A percentile compares a stretch with the other conserved stretches of the same genome.
phyloP scores from a whole-genome alignment of 2,329 filamentous ascomycete species.

The Pseudocercospora musae region DNA sequence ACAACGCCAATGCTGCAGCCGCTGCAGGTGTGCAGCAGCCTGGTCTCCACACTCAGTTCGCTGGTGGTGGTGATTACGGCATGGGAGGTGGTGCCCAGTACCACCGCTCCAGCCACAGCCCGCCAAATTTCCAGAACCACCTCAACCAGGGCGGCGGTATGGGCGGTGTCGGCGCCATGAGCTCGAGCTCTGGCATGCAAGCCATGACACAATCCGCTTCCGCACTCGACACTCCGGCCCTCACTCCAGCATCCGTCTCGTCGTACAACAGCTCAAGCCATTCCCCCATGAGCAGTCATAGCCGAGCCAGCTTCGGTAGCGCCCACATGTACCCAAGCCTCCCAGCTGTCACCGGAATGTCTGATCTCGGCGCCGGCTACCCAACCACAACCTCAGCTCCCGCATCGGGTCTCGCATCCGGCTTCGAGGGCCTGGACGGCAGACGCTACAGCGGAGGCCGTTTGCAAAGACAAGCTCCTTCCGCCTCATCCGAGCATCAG shows the following conservation, averaged over 20 bases:
- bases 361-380: slow-evolving; percentile 55
- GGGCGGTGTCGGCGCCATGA: slow-evolving; percentile 39
- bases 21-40: slow-evolving; percentile 74
- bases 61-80: slow-evolving; percentile 39
- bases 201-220: slow-evolving; percentile 42
- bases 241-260: slow-evolving; percentile 71
- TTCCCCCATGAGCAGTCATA: slow-evolving; percentile 69
- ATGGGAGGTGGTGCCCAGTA: slow-evolving; percentile 52
- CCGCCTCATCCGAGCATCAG: slow-evolving; percentile 32
- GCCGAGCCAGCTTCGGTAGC: slow-evolving; percentile 52
- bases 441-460: slow-evolving; percentile 61
- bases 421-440: slow-evolving; percentile 59
- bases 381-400: slow-evolving; percentile 64
- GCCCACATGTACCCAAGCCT: slow-evolving; percentile 71
- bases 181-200: slow-evolving; percentile 38
- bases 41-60: slow-evolving; percentile 59
- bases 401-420: slow-evolving; percentile 65
- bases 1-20: slow-evolving; percentile 74
- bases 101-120: slow-evolving; percentile 58
- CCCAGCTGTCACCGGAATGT: slow-evolving; percentile 66
- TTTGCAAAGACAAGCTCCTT: slow-evolving; percentile 53
- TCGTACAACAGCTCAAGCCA: slow-evolving; percentile 72
- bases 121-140: slow-evolving; percentile 40
- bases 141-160: slow-evolving; percentile 26
- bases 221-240: slow-evolving; percentile 64